A percentile compares a stretch with the other conserved stretches of the same genome.
phyloP scores from a whole-genome alignment of 208 protist genomes.

The Leishmania amazonensis region DNA sequence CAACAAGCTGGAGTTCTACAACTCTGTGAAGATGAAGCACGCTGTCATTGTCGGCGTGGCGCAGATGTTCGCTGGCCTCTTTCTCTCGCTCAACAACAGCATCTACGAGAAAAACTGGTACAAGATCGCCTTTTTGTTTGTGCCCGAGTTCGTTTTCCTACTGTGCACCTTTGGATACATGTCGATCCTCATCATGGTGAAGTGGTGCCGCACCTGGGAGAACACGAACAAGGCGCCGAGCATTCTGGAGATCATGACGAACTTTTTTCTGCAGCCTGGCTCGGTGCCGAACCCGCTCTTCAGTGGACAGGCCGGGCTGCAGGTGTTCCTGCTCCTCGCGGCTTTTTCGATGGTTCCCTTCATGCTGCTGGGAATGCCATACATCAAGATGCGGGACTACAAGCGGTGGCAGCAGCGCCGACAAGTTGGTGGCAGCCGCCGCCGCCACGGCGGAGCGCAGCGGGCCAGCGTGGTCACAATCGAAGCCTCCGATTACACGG shows the following conservation, averaged over 20 bases:
- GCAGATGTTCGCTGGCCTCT: conserved; percentile 97
- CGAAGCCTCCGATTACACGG: conserved; percentile 10
- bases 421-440: not conserved
- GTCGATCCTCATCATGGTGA: conserved; percentile 96
- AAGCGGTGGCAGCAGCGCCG: conserved; percentile 37
- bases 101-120: conserved; percentile 88
- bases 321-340: conserved; percentile 83
- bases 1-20: conserved; percentile 98
- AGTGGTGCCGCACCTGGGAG: conserved; percentile 95
- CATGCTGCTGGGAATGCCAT: conserved; percentile 87
- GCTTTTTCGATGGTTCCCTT: conserved; percentile 76
- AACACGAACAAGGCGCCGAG: conserved; percentile 86
- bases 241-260: conserved; percentile 92
- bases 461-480: conserved; percentile 20
- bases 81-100: conserved; percentile 92
- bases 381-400: conserved; percentile 66
- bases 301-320: conserved; percentile 75
- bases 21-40: conserved; percentile 99
- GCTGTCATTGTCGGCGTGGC: conserved; percentile 96
- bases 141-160: conserved; percentile 98
- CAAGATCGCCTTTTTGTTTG: conserved; percentile 91
- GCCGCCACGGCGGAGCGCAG: not conserved
- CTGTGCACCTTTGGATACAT: conserved; percentile 96
- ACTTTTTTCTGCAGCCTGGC: conserved; percentile 92
- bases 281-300: conserved; percentile 76